phyloP scores from a whole-genome alignment of 257 asterid genomes.

The Handroanthus guayacan region DNA sequence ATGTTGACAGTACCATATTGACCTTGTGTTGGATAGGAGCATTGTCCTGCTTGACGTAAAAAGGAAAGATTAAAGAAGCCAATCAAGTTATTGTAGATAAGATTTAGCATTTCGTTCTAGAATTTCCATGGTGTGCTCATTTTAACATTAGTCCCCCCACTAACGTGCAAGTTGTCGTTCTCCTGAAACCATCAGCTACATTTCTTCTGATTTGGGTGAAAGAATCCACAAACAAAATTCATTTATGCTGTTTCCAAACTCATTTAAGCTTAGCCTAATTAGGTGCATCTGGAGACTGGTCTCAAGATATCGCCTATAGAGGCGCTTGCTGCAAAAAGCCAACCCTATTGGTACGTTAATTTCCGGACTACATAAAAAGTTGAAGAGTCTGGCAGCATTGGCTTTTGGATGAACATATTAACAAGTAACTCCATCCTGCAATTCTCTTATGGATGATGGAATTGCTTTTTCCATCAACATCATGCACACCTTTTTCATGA shows the following conservation, averaged over 20 bases:
- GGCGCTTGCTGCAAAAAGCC: constrained; percentile 23
- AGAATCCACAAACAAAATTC: not conserved
- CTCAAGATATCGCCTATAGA: constrained; percentile 14
- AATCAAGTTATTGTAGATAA: constrained; percentile 13
- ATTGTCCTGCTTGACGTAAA: constrained; percentile 10
- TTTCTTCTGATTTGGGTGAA: constrained; percentile 30
- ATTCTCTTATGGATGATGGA: constrained; percentile 20
- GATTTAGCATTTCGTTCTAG: constrained; percentile 16
- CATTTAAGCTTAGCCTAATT: constrained; percentile 6
- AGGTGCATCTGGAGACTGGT: constrained; percentile 16
- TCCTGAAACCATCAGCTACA: not conserved
- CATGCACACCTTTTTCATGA: constrained; percentile 3
- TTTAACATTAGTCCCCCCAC: constrained; percentile 13
- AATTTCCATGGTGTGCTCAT: not conserved
- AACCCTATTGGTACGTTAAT: constrained; percentile 12
- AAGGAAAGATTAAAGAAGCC: constrained; percentile 20
- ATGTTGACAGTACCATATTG: constrained; percentile 26
- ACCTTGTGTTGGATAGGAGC: constrained; percentile 15
- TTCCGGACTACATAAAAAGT: constrained; percentile 15
- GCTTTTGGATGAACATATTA: constrained; percentile 18
- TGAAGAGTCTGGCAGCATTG: constrained; percentile 3
- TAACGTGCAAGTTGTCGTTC: constrained; percentile 11
- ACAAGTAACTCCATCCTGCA: constrained; percentile 27
- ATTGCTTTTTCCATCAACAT: constrained; percentile 14
- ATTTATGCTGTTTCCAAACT: not conserved